Percentiles rank a stretch among this genome's conserved stretches.
Conservation (phyloP, 2,329 filamentous ascomycete genomes). For the Colletotrichum sp. region DNA sequence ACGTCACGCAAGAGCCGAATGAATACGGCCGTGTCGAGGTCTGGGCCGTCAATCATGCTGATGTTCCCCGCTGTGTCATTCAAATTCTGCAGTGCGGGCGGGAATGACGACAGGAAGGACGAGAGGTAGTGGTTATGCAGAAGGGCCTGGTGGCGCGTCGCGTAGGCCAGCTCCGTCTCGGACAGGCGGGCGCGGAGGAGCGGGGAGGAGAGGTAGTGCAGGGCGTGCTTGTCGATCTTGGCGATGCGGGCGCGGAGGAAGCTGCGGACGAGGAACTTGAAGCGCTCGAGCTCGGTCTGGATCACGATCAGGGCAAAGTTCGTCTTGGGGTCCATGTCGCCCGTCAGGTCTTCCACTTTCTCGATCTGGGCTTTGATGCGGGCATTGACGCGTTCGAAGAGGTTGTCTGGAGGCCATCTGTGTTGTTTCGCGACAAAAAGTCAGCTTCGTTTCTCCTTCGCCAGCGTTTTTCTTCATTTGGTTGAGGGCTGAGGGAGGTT, state of each 20-base stretch:
- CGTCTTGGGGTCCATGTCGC: conserved; percentile 84
- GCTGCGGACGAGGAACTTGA: conserved; percentile 87
- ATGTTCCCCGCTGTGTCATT: conserved; percentile 91
- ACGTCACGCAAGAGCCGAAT: conserved; percentile 71
- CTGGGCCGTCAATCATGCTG: conserved; percentile 90
- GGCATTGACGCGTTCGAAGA: conserved; percentile 83
- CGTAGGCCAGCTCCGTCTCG: conserved; percentile 77
- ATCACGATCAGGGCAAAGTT: conserved; percentile 95
- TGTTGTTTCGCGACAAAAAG: neutral
- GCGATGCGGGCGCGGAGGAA: conserved; percentile 84
- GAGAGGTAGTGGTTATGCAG: conserved; percentile 83
- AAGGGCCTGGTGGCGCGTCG: conserved; percentile 82
- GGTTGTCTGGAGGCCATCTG: conserved; percentile 69
- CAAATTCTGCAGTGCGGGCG: conserved; percentile 76
- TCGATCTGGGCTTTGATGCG: conserved; percentile 73
- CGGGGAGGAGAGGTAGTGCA: conserved; percentile 71
- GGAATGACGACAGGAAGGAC: conserved; percentile 85
- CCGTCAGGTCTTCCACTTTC: conserved; percentile 76
- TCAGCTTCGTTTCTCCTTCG: neutral
- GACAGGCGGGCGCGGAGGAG: conserved; percentile 69
- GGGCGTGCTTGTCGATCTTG: conserved; percentile 83
- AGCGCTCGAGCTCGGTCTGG: conserved; percentile 94
- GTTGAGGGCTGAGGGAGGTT: conserved; percentile 19
- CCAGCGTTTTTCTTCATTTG: neutral
- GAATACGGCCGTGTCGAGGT: conserved; percentile 84